Conservation (phyloP, 306 rosid genomes). For the Castanea mollissima region DNA sequence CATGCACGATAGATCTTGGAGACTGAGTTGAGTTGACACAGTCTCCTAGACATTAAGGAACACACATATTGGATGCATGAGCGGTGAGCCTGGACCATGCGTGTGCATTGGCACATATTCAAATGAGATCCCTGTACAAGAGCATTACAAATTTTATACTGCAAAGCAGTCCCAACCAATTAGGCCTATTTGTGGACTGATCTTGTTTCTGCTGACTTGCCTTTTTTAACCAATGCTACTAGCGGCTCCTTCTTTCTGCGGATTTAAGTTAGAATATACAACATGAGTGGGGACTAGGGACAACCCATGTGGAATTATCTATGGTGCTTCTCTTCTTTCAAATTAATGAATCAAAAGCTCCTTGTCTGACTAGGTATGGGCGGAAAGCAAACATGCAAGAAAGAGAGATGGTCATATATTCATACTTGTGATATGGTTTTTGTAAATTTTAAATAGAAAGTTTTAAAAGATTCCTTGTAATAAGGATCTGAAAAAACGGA, state of each 20-base stretch:
- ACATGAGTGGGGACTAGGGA: constrained; percentile 32
- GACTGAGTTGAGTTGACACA: background rate
- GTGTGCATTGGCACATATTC: background rate
- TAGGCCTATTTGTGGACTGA: background rate
- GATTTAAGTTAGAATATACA: constrained; percentile 29
- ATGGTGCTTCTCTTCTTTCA: constrained; percentile 22
- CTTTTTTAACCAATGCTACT: background rate
- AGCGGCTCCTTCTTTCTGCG: constrained; percentile 23
- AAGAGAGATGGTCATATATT: constrained; percentile 20
- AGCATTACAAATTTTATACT: background rate
- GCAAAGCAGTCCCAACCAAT: background rate
- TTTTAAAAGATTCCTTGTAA: background rate
- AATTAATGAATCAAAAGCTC: constrained; percentile 45
- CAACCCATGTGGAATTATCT: constrained; percentile 62
- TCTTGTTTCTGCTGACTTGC: background rate
- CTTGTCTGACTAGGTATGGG: constrained; percentile 43
- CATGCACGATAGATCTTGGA: too few species aligned
- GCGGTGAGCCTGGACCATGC: background rate
- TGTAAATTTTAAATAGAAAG: constrained; percentile 24
- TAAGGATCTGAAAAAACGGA: constrained; percentile 12
- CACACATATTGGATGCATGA: background rate
- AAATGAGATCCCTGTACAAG: background rate
- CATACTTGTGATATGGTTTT: constrained; percentile 36
- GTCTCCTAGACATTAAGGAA: background rate
- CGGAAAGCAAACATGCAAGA: constrained; percentile 47